Percentiles rank a stretch among this genome's conserved stretches.
Conservation (phyloP, 371 early-diverging fungal species). For the Umbelopsis sp. region DNA sequence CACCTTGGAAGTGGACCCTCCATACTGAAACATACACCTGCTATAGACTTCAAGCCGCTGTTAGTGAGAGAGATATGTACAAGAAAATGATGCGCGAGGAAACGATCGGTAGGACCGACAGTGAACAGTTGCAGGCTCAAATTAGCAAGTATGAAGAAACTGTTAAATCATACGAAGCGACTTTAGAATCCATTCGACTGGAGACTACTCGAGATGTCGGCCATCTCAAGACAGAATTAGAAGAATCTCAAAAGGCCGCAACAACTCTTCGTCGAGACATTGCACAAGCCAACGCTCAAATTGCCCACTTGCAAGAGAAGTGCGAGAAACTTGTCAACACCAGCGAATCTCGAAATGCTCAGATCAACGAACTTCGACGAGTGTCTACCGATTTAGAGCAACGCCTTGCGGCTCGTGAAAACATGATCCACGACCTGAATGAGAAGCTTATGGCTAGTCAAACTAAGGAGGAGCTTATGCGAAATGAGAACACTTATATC, state of each 20-base stretch:
- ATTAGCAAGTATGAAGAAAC: conserved; percentile 17
- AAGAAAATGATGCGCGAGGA: conserved; percentile 17
- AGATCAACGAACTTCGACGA: conserved; percentile 20
- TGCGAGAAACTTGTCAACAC: conserved; percentile 8
- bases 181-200: conserved; percentile 16
- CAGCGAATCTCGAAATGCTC: conserved; percentile 17
- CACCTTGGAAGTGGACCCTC: no score
- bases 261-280: conserved; percentile 12
- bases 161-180: conserved; percentile 5
- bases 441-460: conserved; percentile 20
- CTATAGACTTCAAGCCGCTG: conserved; percentile 6
- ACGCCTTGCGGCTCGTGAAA: conserved; percentile 20
- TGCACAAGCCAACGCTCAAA: conserved; percentile 12
- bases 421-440: conserved; percentile 21
- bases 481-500: conserved; percentile 23
- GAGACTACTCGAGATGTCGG: conserved; percentile 20
- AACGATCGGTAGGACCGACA: neutral
- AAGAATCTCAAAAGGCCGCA: conserved; percentile 20
- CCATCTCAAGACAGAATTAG: conserved; percentile 18
- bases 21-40: neutral
- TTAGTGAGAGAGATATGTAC: conserved; percentile 16
- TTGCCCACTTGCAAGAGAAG: conserved; percentile 19
- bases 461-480: conserved; percentile 20
- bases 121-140: conserved; percentile 13
- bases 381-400: conserved; percentile 19